Evolutionary conservation across 371 early-diverging fungal species (phyloP), one percentile per base, ranked within the genome.

Genomic region (Homolaphlyctis polyrhiza): DNA sequence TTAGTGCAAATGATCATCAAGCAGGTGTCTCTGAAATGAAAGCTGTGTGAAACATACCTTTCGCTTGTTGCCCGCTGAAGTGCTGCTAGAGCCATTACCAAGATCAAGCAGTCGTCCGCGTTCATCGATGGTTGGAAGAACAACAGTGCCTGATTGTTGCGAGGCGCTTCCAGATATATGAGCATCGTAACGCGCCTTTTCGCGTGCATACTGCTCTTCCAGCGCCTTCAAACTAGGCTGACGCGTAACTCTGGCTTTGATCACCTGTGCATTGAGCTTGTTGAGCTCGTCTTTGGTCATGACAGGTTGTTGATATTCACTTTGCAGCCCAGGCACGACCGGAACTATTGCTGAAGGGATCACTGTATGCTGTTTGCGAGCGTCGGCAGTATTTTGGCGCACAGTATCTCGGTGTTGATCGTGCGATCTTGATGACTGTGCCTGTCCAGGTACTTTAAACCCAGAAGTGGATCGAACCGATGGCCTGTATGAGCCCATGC

Each of bases 211-310:
- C 63, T 91, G 82, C 45, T 79, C 73, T 66, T 92, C 90, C 4
- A 96, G 72, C 11, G 80, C 79, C 0, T 83, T 83, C 0, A 84
- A 83, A 47, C 91, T 82, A 1, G 83, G 81, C 1, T 77, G 62
- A 0, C 86, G 87, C 82, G 87, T 78, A 58, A 96, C 59, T 50
- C 77, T 85, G 1, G 95, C 96, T 57, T 91, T 89, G 33, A 96
- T 70, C 8, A 90, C 80, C 50, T 88, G 82, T 0, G 95, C 87
- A n/a, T 89, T 85, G 55, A 96, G 72, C 64, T 87, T 91, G 83
- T 96, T 96, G 30, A 96, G 74, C 62, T 95, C 87, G 48, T 87
- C 87, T 25, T 74, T 77, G 0, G 88, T 75, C 43, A 88, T 50
- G 34, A 60, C 60, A 30, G 63, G 68, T 45, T 35, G 13, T 45